Base-by-base conservation (phyloP, 2,329 filamentous ascomycete genomes). In the Achaetomium macrosporum region DNA sequence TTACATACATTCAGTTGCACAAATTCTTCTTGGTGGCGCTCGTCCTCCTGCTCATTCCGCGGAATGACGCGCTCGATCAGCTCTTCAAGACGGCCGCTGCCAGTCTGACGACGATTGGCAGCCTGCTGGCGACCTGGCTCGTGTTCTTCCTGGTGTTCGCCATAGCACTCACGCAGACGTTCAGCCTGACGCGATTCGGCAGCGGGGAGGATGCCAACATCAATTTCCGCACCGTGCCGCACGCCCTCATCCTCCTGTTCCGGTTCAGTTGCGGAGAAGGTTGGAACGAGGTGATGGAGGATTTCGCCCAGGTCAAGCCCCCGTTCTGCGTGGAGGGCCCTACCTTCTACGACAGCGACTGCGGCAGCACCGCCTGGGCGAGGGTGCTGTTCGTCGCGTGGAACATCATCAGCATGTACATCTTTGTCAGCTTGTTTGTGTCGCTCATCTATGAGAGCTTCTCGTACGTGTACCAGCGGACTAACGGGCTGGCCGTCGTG, bases 381-480 rank as follows among this genome's bases (percentile, higher is more conserved):
- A 80, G 90, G 47, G 82, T 84, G 33, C 76, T 99, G 10, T 99
- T 99, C 73, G 90, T 97, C 53, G 83, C 87, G 5, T 99, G 93
- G 93, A 99, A 99, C 74, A 92, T 99, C 64, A 80, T 99, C 70
- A 97, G 92, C 87, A 99, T 99, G 93, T 99, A 99, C 72, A 95
- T 99, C 64, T 99, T 99, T 65, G 92, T 97, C 66, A 96, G 92
- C 65, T 74, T 99, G 66, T 99, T 99, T 69, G 92, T 99, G 54
- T 99, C 93, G 45, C 83, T 99, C 68, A 99, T 99, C 62, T 99
- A 95, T 72, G 93, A 99, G 74, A 97, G 91, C 71, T 99, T 99
- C 77, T 96, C 90, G 68, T 99, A 99, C 65, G 93, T 99, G 58
- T 99, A 97, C 68, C 95, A 99, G 72, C 83, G 90, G 58, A 96